Evolutionary conservation across 768 basidiomycete genomes (phyloP).

Genomic region (Pleurotus eryngii): DNA sequence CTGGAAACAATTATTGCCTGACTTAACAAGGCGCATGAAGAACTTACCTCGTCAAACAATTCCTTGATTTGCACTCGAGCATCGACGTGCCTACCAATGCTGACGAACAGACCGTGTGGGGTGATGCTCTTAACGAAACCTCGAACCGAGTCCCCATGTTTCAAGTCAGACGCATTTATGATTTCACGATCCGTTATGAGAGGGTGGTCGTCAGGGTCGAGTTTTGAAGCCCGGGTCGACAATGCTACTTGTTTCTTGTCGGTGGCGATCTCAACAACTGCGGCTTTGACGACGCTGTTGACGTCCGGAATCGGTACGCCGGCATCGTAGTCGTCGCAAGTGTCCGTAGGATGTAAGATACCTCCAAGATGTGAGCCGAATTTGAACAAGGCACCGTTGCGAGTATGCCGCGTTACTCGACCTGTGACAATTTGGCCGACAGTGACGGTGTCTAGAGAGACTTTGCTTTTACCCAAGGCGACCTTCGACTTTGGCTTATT

Average conservation of each 20-base stretch:
- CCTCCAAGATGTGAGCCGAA: conserved; percentile 70
- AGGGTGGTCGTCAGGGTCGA: conserved; percentile 48
- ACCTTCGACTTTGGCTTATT: conserved; percentile 58
- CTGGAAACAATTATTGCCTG: conserved; percentile 33
- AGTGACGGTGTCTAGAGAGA: conserved; percentile 64
- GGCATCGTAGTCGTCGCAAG: conserved; percentile 72
- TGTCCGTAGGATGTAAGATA: conserved; percentile 77
- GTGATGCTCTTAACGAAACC: conserved; percentile 89
- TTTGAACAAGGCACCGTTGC: conserved; percentile 75
- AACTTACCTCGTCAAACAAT: conserved; percentile 76
- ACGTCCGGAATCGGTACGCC: conserved; percentile 55
- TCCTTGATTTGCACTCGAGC: conserved; percentile 92
- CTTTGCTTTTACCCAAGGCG: conserved; percentile 38
- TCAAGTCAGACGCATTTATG: conserved; percentile 53
- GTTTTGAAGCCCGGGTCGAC: conserved; percentile 74
- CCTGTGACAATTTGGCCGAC: conserved; percentile 79
- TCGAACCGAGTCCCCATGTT: conserved; percentile 71
- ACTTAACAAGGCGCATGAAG: conserved; percentile 17
- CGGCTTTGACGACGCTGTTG: conserved; percentile 66
- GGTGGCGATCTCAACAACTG: conserved; percentile 67
- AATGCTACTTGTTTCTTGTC: conserved; percentile 68
- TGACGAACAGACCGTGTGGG: conserved; percentile 87
- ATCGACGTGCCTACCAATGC: conserved; percentile 78
- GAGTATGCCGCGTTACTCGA: conserved; percentile 70
- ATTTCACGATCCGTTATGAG: conserved; percentile 69